These are phyloP conservation scores for Cercospora zeae-maydis DNA, from an alignment of 2,329 filamentous ascomycete genomes.

Conservation along the genomic window DNA sequence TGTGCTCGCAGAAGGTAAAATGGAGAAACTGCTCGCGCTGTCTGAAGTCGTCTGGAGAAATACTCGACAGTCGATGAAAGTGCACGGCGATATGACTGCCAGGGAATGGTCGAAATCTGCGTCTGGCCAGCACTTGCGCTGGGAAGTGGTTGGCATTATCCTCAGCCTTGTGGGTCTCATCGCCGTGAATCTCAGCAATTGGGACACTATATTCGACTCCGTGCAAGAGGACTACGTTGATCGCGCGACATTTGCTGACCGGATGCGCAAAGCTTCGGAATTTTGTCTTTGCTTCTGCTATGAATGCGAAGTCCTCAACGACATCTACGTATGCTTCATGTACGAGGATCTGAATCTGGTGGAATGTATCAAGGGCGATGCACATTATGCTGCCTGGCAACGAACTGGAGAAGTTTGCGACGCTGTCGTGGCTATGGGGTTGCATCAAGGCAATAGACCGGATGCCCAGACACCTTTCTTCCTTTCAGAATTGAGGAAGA, in stretches of 20 bases:
- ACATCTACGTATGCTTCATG: slow-evolving; percentile 35
- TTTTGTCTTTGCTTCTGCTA: slow-evolving; percentile 37
- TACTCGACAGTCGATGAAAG: slow-evolving; percentile 37
- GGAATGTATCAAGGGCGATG: slow-evolving; percentile 34
- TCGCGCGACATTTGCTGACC: slow-evolving; percentile 49
- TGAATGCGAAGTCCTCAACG: slow-evolving; percentile 36
- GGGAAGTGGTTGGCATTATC: slow-evolving; percentile 45
- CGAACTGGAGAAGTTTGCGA: slow-evolving; percentile 37
- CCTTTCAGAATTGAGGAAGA: slow-evolving; percentile 33
- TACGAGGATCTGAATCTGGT: slow-evolving; percentile 35
- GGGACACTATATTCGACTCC: slow-evolving; percentile 38
- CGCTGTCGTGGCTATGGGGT: slow-evolving; percentile 35
- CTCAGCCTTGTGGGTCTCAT: slow-evolving; percentile 40
- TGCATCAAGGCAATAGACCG: slow-evolving; percentile 36
- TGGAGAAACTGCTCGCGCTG: slow-evolving; percentile 36
- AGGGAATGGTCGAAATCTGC: slow-evolving; percentile 39
- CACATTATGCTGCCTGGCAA: slow-evolving; percentile 35
- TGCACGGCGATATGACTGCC: slow-evolving; percentile 39
- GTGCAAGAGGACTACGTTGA: slow-evolving; percentile 49
- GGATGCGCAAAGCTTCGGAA: slow-evolving; percentile 35
- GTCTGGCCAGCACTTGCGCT: slow-evolving; percentile 42
- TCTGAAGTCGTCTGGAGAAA: slow-evolving; percentile 45
- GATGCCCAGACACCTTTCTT: slow-evolving; percentile 36
- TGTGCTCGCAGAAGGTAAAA: slow-evolving; percentile 30
- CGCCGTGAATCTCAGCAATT: slow-evolving; percentile 35